Evolutionary conservation across 352 stramenopile genomes (phyloP).

Genomic region (Phytopythium aichiense): DNA sequence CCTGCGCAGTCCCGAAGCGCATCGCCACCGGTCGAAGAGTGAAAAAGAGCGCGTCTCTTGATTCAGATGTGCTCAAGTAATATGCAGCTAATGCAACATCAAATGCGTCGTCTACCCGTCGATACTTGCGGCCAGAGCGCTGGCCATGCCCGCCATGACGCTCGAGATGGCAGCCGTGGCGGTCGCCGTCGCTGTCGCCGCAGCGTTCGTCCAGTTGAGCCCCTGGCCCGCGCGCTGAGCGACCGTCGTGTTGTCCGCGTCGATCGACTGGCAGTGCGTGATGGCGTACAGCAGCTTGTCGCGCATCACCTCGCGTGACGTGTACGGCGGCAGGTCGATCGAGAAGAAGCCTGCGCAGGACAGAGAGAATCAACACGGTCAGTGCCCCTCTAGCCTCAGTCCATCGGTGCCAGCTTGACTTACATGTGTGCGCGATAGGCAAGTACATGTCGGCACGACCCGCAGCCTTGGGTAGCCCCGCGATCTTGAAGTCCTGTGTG

Average conservation of each 20-base stretch:
- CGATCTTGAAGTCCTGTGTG: constrained; percentile 90
- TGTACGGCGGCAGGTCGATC: constrained; percentile 80
- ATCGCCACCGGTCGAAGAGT: constrained; percentile 22
- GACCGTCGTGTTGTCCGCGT: constrained; percentile 88
- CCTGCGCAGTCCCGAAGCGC: constrained; percentile 44
- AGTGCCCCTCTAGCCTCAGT: neutral
- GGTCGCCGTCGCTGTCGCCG: constrained; percentile 27
- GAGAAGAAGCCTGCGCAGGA: constrained; percentile 74
- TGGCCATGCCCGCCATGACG: constrained; percentile 49
- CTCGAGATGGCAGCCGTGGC: constrained; percentile 55
- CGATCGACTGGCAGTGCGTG: constrained; percentile 85
- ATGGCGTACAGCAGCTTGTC: constrained; percentile 88
- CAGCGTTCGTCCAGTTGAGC: constrained; percentile 75
- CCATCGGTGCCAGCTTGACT: neutral
- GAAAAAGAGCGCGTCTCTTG: constrained; percentile 7
- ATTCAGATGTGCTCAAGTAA: constrained; percentile 1
- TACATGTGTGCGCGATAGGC: constrained; percentile 85
- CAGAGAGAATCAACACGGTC: neutral
- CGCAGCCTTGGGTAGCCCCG: constrained; percentile 69
- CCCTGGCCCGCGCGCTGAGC: constrained; percentile 81
- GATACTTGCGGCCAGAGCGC: constrained; percentile 4
- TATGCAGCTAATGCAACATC: constrained; percentile 5
- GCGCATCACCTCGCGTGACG: constrained; percentile 66
- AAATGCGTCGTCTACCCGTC: neutral
- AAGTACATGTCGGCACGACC: constrained; percentile 79